Base-by-base conservation (phyloP, 116 monocot species). In the Thalassia testudinum region DNA sequence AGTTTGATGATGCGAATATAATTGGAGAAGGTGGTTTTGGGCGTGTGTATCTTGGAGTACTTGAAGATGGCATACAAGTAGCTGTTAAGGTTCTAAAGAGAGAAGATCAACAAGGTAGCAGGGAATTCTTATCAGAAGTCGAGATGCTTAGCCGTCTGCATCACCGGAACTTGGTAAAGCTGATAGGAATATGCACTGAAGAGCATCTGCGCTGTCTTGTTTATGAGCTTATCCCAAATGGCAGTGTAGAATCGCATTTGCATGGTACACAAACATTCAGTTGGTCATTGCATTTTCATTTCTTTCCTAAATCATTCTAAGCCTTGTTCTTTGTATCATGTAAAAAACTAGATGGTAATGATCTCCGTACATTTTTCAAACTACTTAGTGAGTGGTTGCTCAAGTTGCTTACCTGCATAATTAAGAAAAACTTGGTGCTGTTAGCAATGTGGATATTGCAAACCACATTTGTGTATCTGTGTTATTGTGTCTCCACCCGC, bases 11-110 rank as follows among this genome's bases (percentile, higher is more conserved):
- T 30, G 77, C 72, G 7, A 72, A 67, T 58, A 62, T 92, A 53
- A 73, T 92, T 45, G 92, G 92, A 58, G 92, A 92, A 73, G 92
- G 92, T 26, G 92, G 92, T n/a, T 92, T 92, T 61, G 92, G 92
- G n/a, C 80, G 77, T 55, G 92, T 92, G 8, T 92, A 87, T 44
- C 43, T 67, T 61, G 92, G 92, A 27, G 63, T 57, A 19, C 80
- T 92, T 34, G 80, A 92, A 52, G 83, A 83, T 57, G 83, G 74
- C 53, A 86, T 68, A 7, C 34, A 15, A 47, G 80, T 92, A 12
- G 92, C 92, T 37, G 80, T 92, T 0, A 92, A 92, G 54, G 83
- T 92, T 64, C 78, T 87, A 12, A 86, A 86, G 69, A 86, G 92
- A 71, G 80, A 72, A 56, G 92, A 83, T 58, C 73, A 72, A 16